Percentiles rank a stretch among this genome's conserved stretches.
Evolutionary conservation across 169 alveolate species (phyloP).

Genomic region (Amoebophrya sp.): DNA sequence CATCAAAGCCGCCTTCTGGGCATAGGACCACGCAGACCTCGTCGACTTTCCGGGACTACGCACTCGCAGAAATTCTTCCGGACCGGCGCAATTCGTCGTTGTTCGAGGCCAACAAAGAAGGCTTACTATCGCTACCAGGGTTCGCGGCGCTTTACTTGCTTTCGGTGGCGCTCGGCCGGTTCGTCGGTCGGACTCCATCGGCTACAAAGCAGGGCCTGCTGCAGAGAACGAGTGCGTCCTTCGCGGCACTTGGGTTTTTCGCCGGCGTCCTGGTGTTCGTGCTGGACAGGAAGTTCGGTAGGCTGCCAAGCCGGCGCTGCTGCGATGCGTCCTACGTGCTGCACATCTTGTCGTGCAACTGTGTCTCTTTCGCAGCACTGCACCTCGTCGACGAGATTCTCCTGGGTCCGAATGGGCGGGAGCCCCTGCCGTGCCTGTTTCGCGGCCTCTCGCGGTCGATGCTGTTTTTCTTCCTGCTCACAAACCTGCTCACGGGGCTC

Average conservation of each 20-base stretch:
- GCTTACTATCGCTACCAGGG: neutral
- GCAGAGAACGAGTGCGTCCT: neutral
- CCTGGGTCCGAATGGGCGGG: neutral
- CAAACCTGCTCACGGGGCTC: neutral
- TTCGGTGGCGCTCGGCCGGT: neutral
- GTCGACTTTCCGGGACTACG: too few relatives aligned
- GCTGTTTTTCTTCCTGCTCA: neutral
- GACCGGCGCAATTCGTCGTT: too few relatives aligned
- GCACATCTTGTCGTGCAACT: neutral
- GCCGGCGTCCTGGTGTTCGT: neutral
- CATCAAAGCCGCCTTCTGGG: too few relatives aligned
- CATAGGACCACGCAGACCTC: too few relatives aligned
- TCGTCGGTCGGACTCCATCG: too few relatives aligned
- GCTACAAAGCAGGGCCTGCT: neutral
- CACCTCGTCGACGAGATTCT: neutral
- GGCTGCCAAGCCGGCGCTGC: neutral
- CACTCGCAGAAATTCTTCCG: too few relatives aligned
- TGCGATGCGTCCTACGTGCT: neutral
- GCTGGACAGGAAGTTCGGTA: neutral
- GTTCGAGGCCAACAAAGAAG: neutral
- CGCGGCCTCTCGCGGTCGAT: neutral
- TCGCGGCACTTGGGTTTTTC: neutral
- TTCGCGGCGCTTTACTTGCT: neutral
- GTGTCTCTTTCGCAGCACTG: neutral
- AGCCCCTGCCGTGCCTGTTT: neutral